Evolutionary conservation across 805 yeast species (phyloP).

Genomic region (Yarrowia bubula): DNA sequence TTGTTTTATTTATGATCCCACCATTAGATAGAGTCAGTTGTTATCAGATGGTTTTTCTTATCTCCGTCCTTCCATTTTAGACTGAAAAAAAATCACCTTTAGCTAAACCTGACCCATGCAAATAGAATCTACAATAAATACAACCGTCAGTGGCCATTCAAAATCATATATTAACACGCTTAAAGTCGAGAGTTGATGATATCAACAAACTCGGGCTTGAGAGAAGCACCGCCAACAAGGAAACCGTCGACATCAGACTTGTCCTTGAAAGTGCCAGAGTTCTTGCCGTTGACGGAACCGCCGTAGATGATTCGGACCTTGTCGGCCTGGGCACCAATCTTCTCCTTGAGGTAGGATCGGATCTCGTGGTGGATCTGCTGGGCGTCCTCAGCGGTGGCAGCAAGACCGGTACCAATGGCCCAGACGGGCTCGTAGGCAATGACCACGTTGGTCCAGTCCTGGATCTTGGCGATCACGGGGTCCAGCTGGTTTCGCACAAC

Average conservation of each 20-base stretch:
- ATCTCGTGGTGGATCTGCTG: slow-evolving; percentile 89
- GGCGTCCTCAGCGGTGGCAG: slow-evolving; percentile 98
- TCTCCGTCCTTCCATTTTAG: no score
- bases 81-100: no score
- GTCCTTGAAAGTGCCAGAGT: slow-evolving; percentile 85
- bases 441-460: slow-evolving; percentile 89
- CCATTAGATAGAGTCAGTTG: no score
- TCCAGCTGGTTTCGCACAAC: slow-evolving; percentile 86
- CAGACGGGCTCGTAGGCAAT: slow-evolving; percentile 99
- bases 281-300: slow-evolving; percentile 96
- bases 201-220: slow-evolving; percentile 96
- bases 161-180: slow-evolving; percentile 20
- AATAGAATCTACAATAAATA: no score
- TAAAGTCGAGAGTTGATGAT: slow-evolving; percentile 89
- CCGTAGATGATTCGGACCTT: slow-evolving; percentile 91
- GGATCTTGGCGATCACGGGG: slow-evolving; percentile 76
- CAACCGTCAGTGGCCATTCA: no score
- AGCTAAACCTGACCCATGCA: no score
- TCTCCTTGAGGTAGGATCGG: slow-evolving; percentile 75
- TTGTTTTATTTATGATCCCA: no score
- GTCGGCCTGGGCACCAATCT: slow-evolving; percentile 80
- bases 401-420: slow-evolving; percentile 99
- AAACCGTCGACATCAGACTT: slow-evolving; percentile 95
- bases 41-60: no score
- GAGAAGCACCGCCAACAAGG: slow-evolving; percentile 98